Percentiles rank a stretch among this genome's conserved stretches.
These are phyloP conservation scores for Monosporozyma servazzii DNA, from an alignment of 805 yeast genomes.

Conservation along the genomic window DNA sequence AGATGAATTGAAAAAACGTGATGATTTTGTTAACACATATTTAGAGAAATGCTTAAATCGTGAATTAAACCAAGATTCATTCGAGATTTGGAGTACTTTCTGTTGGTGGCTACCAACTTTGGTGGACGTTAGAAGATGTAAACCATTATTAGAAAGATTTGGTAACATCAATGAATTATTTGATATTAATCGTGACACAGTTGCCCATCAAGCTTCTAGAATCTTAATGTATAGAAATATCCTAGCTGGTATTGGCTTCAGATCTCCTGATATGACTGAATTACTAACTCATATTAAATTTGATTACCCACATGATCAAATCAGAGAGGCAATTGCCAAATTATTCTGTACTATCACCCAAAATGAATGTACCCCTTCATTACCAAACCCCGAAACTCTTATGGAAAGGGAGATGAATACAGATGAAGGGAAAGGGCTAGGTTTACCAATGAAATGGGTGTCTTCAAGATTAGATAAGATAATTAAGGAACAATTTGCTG, in stretches of 20 bases:
- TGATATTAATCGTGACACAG: conserved; percentile 48
- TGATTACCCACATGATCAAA: conserved; percentile 63
- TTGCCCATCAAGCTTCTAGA: conserved; percentile 56
- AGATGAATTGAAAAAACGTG: conserved; percentile 33
- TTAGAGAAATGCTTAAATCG: conserved; percentile 39
- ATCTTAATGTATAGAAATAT: conserved; percentile 42
- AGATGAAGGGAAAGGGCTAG: conserved; percentile 26
- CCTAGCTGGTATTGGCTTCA: conserved; percentile 43
- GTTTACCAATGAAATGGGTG: conserved; percentile 26
- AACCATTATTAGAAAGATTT: conserved; percentile 40
- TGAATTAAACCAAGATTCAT: conserved; percentile 66
- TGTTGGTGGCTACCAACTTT: conserved; percentile 66
- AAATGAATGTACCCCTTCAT: conserved; percentile 7
- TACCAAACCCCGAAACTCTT: conserved; percentile 14
- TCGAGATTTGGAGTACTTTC: conserved; percentile 66
- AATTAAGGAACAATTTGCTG: conserved; percentile 38
- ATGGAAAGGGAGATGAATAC: conserved; percentile 6
- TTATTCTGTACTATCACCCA: conserved; percentile 32
- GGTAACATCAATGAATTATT: conserved; percentile 35
- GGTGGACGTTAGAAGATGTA: conserved; percentile 59
- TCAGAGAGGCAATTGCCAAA: conserved; percentile 60
- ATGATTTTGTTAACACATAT: conserved; percentile 37
- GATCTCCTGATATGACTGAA: conserved; percentile 40
- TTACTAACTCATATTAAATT: conserved; percentile 35
- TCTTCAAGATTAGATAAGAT: conserved; percentile 29